These are phyloP conservation scores for Sechiopsis laciniata DNA, from an alignment of 306 rosid species.

Conservation along the genomic window DNA sequence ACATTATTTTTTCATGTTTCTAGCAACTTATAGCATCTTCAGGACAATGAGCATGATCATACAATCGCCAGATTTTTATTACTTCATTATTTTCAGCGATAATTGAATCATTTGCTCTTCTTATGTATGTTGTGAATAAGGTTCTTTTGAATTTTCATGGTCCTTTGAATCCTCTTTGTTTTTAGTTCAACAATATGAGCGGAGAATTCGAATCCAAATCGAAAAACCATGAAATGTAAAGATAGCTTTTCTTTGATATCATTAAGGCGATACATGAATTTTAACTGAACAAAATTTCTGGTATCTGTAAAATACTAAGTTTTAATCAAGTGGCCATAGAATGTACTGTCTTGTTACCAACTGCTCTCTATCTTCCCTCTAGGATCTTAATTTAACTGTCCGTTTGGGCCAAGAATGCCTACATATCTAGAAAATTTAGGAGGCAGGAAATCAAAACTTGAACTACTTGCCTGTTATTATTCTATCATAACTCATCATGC, in stretches of 20 bases:
- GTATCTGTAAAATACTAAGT: slow-evolving; percentile 8
- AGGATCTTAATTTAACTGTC: slow-evolving; percentile 13
- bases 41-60: too few relatives aligned
- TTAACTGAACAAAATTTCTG: neutral
- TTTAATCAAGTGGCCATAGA: slow-evolving; percentile 7
- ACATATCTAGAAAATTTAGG: slow-evolving; percentile 18
- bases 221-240: neutral
- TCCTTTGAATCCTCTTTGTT: too few relatives aligned
- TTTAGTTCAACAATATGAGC: too few relatives aligned
- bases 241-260: neutral
- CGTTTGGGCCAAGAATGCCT: slow-evolving; percentile 20
- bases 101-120: too few relatives aligned
- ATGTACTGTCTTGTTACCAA: neutral
- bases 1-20: too few relatives aligned
- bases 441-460: slow-evolving; percentile 30
- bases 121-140: too few relatives aligned
- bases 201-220: too few relatives aligned
- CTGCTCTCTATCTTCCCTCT: slow-evolving; percentile 22
- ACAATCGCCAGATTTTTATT: too few relatives aligned
- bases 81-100: too few relatives aligned
- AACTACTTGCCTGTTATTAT: slow-evolving; percentile 26
- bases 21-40: too few relatives aligned
- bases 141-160: too few relatives aligned
- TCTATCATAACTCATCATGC: slow-evolving; percentile 73
- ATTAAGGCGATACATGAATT: neutral